phyloP scores from a whole-genome alignment of 257 asterid genomes.

The Salvia miltiorrhiza region DNA sequence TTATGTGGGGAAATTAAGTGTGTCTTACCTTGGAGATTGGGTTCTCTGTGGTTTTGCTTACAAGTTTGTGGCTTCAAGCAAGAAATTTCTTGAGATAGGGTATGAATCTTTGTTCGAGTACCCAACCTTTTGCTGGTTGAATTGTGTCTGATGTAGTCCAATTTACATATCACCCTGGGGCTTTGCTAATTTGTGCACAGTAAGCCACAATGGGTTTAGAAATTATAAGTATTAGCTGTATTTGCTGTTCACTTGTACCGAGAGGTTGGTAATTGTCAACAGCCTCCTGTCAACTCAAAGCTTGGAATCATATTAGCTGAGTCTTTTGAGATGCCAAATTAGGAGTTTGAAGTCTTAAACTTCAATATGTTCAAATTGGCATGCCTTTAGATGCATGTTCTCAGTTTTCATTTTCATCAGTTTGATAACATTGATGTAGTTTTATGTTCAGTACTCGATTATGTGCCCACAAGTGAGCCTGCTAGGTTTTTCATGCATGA shows the following conservation, averaged over 20 bases:
- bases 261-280: not conserved
- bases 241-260: not conserved
- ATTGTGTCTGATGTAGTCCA: not conserved
- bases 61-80: not conserved
- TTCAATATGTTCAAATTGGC: not conserved
- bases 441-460: not conserved
- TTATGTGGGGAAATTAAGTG: not conserved
- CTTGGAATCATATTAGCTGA: not conserved
- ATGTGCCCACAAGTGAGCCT: not conserved
- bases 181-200: not conserved
- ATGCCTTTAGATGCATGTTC: not conserved
- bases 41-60: not conserved
- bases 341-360: not conserved
- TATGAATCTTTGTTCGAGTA: not conserved
- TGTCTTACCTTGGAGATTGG: not conserved
- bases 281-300: not conserved
- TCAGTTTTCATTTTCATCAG: not conserved
- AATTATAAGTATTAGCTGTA: not conserved
- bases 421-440: not conserved
- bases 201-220: not conserved
- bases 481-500: not conserved
- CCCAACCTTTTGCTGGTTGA: not conserved
- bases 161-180: not conserved
- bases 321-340: not conserved
- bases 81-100: slow-evolving; percentile 1